Evolutionary conservation across 495 filamentous ascomycete genomes (phyloP).

Genomic region (Talaromyces liani): DNA sequence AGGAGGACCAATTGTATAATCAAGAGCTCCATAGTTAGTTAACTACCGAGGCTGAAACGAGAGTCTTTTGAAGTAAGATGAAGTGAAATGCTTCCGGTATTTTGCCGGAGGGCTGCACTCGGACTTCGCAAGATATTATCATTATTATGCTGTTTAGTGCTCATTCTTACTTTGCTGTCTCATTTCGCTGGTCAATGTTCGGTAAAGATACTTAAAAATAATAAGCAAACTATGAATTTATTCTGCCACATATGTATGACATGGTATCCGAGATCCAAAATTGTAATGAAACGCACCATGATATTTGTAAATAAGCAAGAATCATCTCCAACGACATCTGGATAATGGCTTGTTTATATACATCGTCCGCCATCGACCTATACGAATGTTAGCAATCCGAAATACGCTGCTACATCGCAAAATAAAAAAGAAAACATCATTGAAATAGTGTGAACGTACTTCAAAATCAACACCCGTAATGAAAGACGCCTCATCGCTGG

Average conservation of each 20-base stretch:
- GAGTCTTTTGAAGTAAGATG: neutral
- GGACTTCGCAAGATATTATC: neutral
- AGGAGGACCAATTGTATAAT: neutral
- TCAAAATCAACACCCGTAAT: conserved; percentile 42
- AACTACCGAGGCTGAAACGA: neutral
- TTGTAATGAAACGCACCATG: too few species aligned
- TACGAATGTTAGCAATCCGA: neutral
- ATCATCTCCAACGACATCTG: too few species aligned
- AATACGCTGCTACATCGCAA: neutral
- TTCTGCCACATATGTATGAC: too few species aligned
- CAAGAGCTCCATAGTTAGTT: neutral
- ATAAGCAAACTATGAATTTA: too few species aligned
- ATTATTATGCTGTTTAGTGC: neutral
- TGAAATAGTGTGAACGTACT: conserved; percentile 9
- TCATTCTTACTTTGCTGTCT: neutral
- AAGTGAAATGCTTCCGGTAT: neutral
- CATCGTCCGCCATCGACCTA: conserved; percentile 9
- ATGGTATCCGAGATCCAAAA: too few species aligned
- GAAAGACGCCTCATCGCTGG: conserved; percentile 55
- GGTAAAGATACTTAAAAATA: too few species aligned
- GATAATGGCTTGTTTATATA: neutral
- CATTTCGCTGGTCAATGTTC: too few species aligned
- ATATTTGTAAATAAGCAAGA: too few species aligned
- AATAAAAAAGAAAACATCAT: neutral
- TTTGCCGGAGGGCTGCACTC: neutral